Evolutionary conservation across 495 filamentous ascomycete species (phyloP).

Genomic region (Polyplosphaeria fusca): DNA sequence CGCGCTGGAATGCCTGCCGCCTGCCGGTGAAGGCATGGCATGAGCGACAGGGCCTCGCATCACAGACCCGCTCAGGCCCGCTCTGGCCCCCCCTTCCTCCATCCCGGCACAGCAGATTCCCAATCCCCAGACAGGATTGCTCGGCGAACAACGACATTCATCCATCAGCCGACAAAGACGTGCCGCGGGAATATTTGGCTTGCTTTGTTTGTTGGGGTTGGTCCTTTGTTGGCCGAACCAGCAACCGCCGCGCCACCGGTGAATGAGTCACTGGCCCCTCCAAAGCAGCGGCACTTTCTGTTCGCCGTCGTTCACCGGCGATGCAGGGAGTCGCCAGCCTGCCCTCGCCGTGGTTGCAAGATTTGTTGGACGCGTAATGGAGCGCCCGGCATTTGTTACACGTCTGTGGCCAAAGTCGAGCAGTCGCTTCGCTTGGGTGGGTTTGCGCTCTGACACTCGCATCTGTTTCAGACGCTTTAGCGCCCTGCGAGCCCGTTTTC

Average conservation of each 20-base stretch:
- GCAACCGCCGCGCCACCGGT: not conserved
- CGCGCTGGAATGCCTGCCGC: not conserved
- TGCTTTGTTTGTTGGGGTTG: not conserved
- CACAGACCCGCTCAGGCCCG: not conserved
- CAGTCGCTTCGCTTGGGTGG: not conserved
- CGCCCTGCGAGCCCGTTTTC: too few species aligned
- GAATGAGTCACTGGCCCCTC: not conserved
- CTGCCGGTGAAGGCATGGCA: not conserved
- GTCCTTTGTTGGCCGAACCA: not conserved
- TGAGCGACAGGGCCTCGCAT: not conserved
- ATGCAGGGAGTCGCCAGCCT: too few species aligned
- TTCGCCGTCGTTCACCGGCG: too few species aligned
- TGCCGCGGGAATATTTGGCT: too few species aligned
- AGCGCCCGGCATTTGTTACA: not conserved
- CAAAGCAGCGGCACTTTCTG: not conserved
- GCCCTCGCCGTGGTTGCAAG: not conserved
- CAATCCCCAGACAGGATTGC: not conserved
- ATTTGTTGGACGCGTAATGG: not conserved
- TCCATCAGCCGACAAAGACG: not conserved
- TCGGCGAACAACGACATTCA: not conserved
- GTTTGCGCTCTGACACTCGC: too few species aligned
- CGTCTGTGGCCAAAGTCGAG: not conserved
- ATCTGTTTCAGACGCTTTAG: too few species aligned
- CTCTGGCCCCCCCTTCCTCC: not conserved
- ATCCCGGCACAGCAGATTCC: not conserved